Percentiles rank a stretch among this genome's conserved stretches.
Evolutionary conservation across 805 yeast genomes (phyloP).

Genomic region (Candida ascalaphidarum): DNA sequence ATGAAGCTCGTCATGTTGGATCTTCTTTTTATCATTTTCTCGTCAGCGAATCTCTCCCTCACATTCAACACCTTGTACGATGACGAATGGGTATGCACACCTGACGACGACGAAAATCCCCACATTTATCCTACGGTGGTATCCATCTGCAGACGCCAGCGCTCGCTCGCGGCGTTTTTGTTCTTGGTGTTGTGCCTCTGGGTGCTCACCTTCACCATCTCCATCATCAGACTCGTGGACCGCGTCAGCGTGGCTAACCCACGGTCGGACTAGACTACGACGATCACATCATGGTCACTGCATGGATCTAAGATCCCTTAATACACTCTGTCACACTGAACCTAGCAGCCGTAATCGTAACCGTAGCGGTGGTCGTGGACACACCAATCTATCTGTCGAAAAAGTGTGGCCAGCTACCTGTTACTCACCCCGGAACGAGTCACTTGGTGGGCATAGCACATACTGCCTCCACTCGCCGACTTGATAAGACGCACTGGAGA

Average conservation of each 20-base stretch:
- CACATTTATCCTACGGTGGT: slow-evolving; percentile 22
- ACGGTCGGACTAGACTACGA: no score
- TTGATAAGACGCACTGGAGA: no score
- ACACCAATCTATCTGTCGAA: no score
- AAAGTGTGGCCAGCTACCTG: no score
- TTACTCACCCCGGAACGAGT: no score
- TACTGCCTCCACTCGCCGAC: no score
- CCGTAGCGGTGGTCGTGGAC: no score
- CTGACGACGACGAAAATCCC: slow-evolving; percentile 14
- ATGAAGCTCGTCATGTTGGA: slow-evolving; percentile 77
- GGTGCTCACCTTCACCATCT: slow-evolving; percentile 79
- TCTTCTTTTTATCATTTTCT: slow-evolving; percentile 77
- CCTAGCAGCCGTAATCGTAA: no score
- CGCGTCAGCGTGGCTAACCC: slow-evolving; percentile 28
- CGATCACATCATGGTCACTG: no score
- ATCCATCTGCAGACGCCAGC: slow-evolving; percentile 69
- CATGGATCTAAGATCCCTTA: no score
- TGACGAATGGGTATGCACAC: slow-evolving; percentile 75
- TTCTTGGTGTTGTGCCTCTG: slow-evolving; percentile 70
- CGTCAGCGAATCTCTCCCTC: slow-evolving; percentile 79
- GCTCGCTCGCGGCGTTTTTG: slow-evolving; percentile 69
- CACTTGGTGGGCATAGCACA: no score
- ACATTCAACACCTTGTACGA: slow-evolving; percentile 81
- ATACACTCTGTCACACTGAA: no score
- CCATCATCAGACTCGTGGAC: slow-evolving; percentile 76